These are phyloP conservation scores for Fusarium praegraminearum DNA, from an alignment of 2,329 filamentous ascomycete species.

Conservation along the genomic window DNA sequence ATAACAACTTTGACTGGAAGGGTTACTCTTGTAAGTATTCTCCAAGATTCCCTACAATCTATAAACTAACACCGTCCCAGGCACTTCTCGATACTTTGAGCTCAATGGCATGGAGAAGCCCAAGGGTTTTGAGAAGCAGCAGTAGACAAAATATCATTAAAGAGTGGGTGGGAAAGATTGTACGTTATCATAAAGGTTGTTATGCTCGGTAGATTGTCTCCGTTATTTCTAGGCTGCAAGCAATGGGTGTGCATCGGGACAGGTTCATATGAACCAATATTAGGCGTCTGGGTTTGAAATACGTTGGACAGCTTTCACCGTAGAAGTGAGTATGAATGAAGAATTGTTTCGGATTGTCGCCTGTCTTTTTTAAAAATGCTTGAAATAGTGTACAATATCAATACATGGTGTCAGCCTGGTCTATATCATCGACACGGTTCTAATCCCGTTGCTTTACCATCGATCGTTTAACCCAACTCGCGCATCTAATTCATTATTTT, in stretches of 20 bases:
- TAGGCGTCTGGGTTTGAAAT: constrained; percentile 48
- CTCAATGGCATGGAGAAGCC: constrained; percentile 85
- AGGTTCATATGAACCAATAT: constrained; percentile 43
- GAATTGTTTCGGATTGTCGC: constrained; percentile 39
- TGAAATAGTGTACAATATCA: constrained; percentile 46
- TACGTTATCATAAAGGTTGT: constrained; percentile 43
- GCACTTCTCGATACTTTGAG: constrained; percentile 86
- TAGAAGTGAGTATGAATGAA: constrained; percentile 48
- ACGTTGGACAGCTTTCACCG: constrained; percentile 47
- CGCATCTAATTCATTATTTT: background rate
- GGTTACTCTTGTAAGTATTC: constrained; percentile 86
- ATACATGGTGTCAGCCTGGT: constrained; percentile 42
- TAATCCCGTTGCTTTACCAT: constrained; percentile 6
- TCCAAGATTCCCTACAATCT: background rate
- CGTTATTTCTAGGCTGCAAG: constrained; percentile 37
- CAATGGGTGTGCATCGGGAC: constrained; percentile 38
- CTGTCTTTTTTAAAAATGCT: constrained; percentile 30
- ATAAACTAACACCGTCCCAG: constrained; percentile 42
- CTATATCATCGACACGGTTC: constrained; percentile 26
- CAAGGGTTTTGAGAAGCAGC: constrained; percentile 82
- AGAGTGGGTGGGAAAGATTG: constrained; percentile 21
- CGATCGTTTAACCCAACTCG: background rate
- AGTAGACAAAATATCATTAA: constrained; percentile 52
- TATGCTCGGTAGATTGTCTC: constrained; percentile 41
- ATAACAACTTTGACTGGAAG: constrained; percentile 99